Evolutionary conservation across 306 rosid species (phyloP), one percentile per base, ranked within the genome.

Genomic region (Vigna angularis): DNA sequence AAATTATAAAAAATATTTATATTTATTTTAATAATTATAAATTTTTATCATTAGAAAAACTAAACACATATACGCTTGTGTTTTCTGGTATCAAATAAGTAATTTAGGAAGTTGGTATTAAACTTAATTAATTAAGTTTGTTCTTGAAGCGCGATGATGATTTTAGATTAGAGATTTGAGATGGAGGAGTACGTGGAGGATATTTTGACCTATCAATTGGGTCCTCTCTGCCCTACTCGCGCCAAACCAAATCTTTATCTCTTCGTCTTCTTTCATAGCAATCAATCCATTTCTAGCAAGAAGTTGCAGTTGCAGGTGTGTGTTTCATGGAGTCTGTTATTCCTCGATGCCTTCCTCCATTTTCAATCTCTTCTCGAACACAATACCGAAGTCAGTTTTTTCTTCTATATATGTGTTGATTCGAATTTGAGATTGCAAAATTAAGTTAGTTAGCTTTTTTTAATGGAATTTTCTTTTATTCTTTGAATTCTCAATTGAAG

Each of bases 291-390:
- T 9, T 14, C 0, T 30, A 7, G 30, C n/a, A 38, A 40, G 50
- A 36, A 36, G 9, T 36, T 36, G 42, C 12, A 42, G 36, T 64
- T 32, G 48, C 48, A 24, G 20, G 42, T 32, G 68, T 4, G 47
- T 16, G 28, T 1, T 6, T 67, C 16, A 78, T 78, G 82, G 82
- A 62, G 76, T 68, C 76, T 47, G 4, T 44, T 20, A 18, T 78
- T 45, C 70, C 70, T 69, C 76, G 26, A 20, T 78, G 82, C 52
- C 9, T 78, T 78, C 44, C 70, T 34, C 30, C 63, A 16, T 3
- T 50, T 17, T 12, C 56, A 20, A 52, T 32, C 11, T 47, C 74
- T 15, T 17, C 74, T 32, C 44, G 66, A 7, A n/a, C 72, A 7
- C 7, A 50, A 11, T 51, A 22, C 7, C 57, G 0, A 22, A 30